phyloP scores from a whole-genome alignment of 2,329 filamentous ascomycete species.

The Elsinoe australis region DNA sequence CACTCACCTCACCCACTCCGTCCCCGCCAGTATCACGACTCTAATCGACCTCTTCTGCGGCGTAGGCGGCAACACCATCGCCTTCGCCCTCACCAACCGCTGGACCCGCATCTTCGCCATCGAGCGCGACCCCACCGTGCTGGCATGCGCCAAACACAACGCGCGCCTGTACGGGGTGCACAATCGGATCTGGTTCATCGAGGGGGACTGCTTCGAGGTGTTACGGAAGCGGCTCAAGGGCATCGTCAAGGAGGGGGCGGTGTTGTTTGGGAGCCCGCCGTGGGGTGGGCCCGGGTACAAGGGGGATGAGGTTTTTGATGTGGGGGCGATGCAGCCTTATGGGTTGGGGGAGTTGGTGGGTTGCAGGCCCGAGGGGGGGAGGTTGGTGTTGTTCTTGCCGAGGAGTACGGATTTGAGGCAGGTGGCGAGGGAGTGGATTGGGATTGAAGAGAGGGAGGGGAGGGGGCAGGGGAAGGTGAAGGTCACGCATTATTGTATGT shows the following conservation, averaged over 20 bases:
- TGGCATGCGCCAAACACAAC: slow-evolving; percentile 89
- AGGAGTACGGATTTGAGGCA: slow-evolving; percentile 76
- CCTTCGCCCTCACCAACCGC: slow-evolving; percentile 72
- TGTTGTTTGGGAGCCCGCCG: slow-evolving; percentile 65
- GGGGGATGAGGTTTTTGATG: slow-evolving; percentile 65
- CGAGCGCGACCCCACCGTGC: slow-evolving; percentile 70
- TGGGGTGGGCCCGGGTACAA: slow-evolving; percentile 65
- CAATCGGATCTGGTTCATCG: slow-evolving; percentile 74
- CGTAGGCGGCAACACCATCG: slow-evolving; percentile 87
- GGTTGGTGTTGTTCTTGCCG: slow-evolving; percentile 72
- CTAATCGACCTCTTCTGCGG: slow-evolving; percentile 87
- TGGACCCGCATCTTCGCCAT: slow-evolving; percentile 84
- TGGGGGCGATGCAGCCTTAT: slow-evolving; percentile 84
- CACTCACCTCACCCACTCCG: slow-evolving; percentile 54
- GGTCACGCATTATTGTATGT: slow-evolving; percentile 84
- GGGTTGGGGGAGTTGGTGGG: slow-evolving; percentile 55
- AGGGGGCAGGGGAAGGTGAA: slow-evolving; percentile 52
- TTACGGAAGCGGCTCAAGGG: slow-evolving; percentile 47
- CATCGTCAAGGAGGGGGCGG: slow-evolving; percentile 42
- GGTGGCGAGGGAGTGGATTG: slow-evolving; percentile 49
- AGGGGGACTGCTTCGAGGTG: slow-evolving; percentile 77
- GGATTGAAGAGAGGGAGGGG: slow-evolving; percentile 26
- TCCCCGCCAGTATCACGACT: slow-evolving; percentile 50
- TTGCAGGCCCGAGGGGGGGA: slow-evolving; percentile 46
- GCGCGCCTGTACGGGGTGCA: slow-evolving; percentile 74